Evolutionary conservation across 75 land plant genomes (phyloP).

Genomic region (Cunninghamia lanceolata): DNA sequence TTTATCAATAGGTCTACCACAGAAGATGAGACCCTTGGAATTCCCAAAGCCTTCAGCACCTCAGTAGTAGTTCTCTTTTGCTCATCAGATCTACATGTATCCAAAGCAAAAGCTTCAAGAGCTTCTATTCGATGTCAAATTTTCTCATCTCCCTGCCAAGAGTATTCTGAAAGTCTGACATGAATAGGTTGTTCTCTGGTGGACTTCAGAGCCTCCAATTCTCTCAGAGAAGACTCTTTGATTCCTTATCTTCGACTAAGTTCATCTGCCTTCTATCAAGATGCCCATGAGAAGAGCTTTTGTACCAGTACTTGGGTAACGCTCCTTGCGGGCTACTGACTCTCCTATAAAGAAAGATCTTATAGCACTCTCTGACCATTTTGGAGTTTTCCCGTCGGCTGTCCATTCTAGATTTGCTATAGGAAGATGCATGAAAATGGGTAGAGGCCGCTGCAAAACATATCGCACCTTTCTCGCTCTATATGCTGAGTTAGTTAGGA

Average conservation of each 20-base stretch:
- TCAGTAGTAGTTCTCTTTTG: slow-evolving; percentile 64
- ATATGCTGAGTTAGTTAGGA: neutral
- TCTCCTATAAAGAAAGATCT: slow-evolving; percentile 76
- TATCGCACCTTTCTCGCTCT: neutral
- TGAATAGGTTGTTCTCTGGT: slow-evolving; percentile 49
- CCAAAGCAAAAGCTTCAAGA: slow-evolving; percentile 78
- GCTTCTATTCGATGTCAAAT: slow-evolving; percentile 41
- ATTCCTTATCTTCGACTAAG: slow-evolving; percentile 54
- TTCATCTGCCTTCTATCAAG: slow-evolving; percentile 86
- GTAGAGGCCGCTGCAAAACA: neutral
- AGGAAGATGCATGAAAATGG: neutral
- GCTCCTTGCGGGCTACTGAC: slow-evolving; percentile 84
- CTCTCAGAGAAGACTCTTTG: slow-evolving; percentile 60
- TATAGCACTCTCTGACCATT: slow-evolving; percentile 87
- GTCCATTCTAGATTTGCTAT: neutral
- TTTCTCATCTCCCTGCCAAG: slow-evolving; percentile 61
- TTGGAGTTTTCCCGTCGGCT: neutral
- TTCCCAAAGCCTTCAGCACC: slow-evolving; percentile 73
- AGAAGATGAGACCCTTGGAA: slow-evolving; percentile 55
- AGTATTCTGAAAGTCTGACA: slow-evolving; percentile 59
- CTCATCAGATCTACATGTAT: slow-evolving; percentile 54
- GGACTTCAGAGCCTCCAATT: slow-evolving; percentile 58
- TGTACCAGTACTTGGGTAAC: slow-evolving; percentile 76
- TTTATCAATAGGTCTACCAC: slow-evolving; percentile 72
- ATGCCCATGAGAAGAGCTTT: slow-evolving; percentile 90